Conservation (phyloP, 768 basidiomycete genomes). For the Lactarius tabidus region DNA sequence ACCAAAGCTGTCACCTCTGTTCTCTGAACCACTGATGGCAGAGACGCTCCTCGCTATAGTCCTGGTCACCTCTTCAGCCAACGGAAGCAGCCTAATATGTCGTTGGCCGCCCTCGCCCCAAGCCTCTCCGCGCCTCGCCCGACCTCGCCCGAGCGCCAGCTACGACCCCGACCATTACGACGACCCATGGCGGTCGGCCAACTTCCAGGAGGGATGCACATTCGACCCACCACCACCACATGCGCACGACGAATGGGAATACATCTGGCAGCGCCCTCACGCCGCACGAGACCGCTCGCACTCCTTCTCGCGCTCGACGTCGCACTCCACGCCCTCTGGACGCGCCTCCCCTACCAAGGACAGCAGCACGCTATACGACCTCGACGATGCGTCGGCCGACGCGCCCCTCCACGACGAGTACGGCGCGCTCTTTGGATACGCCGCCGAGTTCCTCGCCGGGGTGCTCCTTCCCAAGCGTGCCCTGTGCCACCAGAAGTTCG, state of each 20-base stretch:
- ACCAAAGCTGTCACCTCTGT: background rate
- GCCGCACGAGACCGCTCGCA: constrained; percentile 45
- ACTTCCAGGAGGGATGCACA: constrained; percentile 38
- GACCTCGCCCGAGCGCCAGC: constrained; percentile 53
- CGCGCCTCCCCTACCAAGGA: constrained; percentile 50
- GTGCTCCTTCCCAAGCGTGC: constrained; percentile 73
- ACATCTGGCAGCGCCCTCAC: constrained; percentile 60
- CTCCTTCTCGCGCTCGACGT: constrained; percentile 46
- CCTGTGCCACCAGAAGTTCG: constrained; percentile 93
- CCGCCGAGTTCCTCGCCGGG: constrained; percentile 73
- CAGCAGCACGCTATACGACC: constrained; percentile 32
- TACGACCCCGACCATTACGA: constrained; percentile 52
- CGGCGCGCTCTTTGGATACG: constrained; percentile 72
- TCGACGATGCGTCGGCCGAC: constrained; percentile 30
- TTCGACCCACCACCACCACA: constrained; percentile 19
- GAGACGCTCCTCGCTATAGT: constrained; percentile 77
- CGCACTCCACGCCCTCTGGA: constrained; percentile 38
- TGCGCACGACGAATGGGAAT: constrained; percentile 41
- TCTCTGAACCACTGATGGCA: constrained; percentile 45
- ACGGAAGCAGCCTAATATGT: constrained; percentile 73
- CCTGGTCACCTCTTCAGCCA: constrained; percentile 80
- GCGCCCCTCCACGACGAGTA: constrained; percentile 44
- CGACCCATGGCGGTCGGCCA: constrained; percentile 70
- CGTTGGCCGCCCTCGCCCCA: constrained; percentile 78
- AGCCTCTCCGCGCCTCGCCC: constrained; percentile 61